Percentiles rank a stretch among this genome's conserved stretches.
phyloP scores from a whole-genome alignment of 1,284 basidiomycete species.

The Marasmius sp. region DNA sequence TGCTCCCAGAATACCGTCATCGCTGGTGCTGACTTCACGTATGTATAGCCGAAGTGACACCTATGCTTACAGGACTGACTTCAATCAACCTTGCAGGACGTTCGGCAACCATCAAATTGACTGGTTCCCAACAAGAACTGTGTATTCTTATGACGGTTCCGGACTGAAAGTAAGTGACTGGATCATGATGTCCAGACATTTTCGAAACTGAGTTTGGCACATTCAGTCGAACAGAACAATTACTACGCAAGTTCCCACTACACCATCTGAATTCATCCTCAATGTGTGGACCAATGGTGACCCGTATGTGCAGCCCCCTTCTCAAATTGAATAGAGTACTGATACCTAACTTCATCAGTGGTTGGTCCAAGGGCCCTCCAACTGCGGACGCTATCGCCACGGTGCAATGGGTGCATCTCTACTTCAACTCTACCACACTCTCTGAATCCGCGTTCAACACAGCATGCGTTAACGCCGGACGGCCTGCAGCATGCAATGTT shows the following conservation, averaged over 20 bases:
- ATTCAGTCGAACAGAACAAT: conserved; percentile 8
- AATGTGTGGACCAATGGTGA: conserved; percentile 20
- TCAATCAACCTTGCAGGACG: conserved; percentile 6
- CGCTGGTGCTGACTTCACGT: conserved; percentile 19
- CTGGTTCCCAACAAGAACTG: conserved; percentile 13
- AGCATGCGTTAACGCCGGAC: conserved; percentile 13
- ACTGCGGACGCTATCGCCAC: conserved; percentile 16
- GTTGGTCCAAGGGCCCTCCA: conserved; percentile 17
- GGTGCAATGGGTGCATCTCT: conserved; percentile 16
- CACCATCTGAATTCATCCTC: conserved; percentile 13
- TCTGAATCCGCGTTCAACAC: conserved; percentile 11
- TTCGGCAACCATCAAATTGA: conserved; percentile 19
- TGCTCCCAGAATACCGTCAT: conserved; percentile 9
- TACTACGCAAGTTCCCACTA: conserved; percentile 15
- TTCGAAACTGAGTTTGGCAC: neutral
- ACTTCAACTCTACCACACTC: conserved; percentile 19
- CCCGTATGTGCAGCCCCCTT: conserved; percentile 1
- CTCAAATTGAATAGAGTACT: neutral
- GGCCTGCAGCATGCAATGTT: conserved; percentile 14
- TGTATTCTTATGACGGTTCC: conserved; percentile 14
- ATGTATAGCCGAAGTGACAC: neutral
- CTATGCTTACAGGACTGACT: neutral
- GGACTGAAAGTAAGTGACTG: conserved; percentile 6
- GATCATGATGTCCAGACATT: neutral
- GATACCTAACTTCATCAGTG: neutral